Evolutionary conservation across 2,329 filamentous ascomycete genomes (phyloP), one percentile per base, ranked within the genome.

Genomic region (Knoxdaviesia capensis): DNA sequence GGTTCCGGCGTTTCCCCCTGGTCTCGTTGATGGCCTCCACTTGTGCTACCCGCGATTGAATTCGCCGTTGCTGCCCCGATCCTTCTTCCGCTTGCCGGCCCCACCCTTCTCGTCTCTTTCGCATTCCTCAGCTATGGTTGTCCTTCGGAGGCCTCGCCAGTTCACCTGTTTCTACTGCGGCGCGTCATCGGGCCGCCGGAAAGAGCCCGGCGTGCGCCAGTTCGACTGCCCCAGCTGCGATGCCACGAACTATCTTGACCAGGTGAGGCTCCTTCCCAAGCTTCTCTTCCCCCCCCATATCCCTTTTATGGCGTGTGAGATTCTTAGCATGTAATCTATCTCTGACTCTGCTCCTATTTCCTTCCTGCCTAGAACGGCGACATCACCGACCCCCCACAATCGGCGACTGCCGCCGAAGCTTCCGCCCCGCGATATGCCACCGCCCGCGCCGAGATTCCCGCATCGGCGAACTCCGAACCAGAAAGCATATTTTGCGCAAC

Each of bases 131-230:
- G 20, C 40, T 37, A 70, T 71, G 67, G 56, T 59, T 45, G 59
- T 59, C 43, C 52, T 66, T 44, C 51, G 60, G 47, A 54, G 56
- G 42, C 50, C 55, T 38, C 62, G 59, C 47, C 61, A 62, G 47
- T 57, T 87, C 50, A 64, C 62, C 48, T 94, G 86, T 66, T 88
- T 92, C 64, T 92, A 88, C 59, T 94, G 87, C 59, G 80, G 81
- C 50, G 67, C 68, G 55, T 74, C 71, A 50, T 80, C 80, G 33
- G 64, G 66, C 33, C 65, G 72, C 43, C 64, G 59, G 48, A 76
- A 71, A 51, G 69, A 74, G 50, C 70, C 71, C 31, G 54, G 56
- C 41, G 65, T 74, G 44, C 68, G 66, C 55, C 69, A 75, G 52
- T 94, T 87, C 60, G 65, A 76, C 38, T 94, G 86, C 59, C 61